These are phyloP conservation scores for Kitagawia praeruptora DNA, from an alignment of 129 eudicot genomes.

Conservation along the genomic window DNA sequence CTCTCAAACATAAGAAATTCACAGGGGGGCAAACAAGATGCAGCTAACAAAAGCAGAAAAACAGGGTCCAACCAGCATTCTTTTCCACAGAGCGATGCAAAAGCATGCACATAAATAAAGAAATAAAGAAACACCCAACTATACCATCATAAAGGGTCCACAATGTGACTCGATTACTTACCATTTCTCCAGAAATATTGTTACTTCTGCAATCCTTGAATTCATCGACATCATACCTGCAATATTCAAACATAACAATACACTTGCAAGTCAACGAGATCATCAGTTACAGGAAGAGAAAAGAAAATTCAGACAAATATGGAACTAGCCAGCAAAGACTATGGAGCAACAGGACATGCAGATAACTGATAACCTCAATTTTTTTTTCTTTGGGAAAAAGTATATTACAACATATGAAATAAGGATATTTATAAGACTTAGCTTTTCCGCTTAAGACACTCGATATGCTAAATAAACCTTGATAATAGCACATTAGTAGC, in stretches of 20 bases:
- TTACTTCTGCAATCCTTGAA: slow-evolving; percentile 41
- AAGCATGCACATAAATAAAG: not conserved
- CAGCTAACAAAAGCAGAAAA: not conserved
- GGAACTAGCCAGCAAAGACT: not conserved
- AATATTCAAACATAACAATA: not conserved
- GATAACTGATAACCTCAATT: no score
- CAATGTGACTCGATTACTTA: slow-evolving; percentile 21
- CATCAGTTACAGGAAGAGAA: not conserved
- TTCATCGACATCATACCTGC: slow-evolving; percentile 60
- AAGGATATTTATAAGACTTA: not conserved
- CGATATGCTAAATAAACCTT: not conserved
- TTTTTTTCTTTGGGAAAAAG: no score
- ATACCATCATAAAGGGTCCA: not conserved
- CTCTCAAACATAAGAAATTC: not conserved
- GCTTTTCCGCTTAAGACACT: not conserved
- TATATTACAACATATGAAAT: no score
- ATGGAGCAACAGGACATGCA: not conserved
- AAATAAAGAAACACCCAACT: not conserved
- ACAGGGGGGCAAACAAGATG: not conserved
- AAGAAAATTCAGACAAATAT: not conserved
- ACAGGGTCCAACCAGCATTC: not conserved
- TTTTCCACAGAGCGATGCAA: not conserved
- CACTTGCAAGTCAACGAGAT: not conserved
- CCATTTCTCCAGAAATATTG: slow-evolving; percentile 41
- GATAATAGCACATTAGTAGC: not conserved